Conservation (phyloP, 208 protist genomes). For the Trichomonas vaginalis region DNA sequence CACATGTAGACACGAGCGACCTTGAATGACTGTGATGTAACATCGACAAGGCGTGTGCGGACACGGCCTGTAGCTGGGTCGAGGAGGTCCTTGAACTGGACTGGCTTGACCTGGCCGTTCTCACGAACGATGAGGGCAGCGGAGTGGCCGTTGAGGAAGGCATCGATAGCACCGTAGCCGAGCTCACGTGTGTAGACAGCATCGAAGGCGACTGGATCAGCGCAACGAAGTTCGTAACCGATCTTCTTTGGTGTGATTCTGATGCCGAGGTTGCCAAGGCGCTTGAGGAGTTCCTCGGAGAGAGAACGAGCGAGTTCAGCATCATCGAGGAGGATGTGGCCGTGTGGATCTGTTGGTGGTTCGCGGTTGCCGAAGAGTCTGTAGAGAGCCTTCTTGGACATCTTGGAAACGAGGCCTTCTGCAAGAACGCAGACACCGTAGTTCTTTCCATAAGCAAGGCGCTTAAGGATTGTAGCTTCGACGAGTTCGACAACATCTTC, state of each 20-base stretch:
- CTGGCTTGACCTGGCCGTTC: background rate
- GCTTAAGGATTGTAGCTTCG: conserved; percentile 23
- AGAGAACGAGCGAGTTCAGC: conserved; percentile 17
- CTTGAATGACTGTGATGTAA: conserved; percentile 20
- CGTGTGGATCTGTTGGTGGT: conserved; percentile 17
- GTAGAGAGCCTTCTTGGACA: conserved; percentile 20
- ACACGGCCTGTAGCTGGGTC: background rate
- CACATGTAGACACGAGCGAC: conserved; percentile 27
- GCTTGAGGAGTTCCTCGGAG: conserved; percentile 19
- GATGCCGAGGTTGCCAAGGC: background rate
- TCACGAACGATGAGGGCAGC: background rate
- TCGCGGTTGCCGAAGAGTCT: background rate
- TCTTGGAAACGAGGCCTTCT: conserved; percentile 24
- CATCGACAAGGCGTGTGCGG: background rate
- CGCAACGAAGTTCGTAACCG: conserved; percentile 29
- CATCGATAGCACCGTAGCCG: conserved; percentile 19
- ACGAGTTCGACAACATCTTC: conserved; percentile 23
- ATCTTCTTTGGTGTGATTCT: conserved; percentile 21
- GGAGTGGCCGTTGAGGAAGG: background rate
- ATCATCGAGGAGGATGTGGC: conserved; percentile 24
- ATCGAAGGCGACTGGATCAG: conserved; percentile 25
- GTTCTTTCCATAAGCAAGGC: conserved; percentile 16
- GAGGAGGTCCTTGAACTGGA: conserved; percentile 11
- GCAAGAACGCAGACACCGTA: conserved; percentile 26
- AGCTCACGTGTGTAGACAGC: conserved; percentile 27